Conservation (phyloP, 2,329 filamentous ascomycete species). For the Cytospora chrysosperma region DNA sequence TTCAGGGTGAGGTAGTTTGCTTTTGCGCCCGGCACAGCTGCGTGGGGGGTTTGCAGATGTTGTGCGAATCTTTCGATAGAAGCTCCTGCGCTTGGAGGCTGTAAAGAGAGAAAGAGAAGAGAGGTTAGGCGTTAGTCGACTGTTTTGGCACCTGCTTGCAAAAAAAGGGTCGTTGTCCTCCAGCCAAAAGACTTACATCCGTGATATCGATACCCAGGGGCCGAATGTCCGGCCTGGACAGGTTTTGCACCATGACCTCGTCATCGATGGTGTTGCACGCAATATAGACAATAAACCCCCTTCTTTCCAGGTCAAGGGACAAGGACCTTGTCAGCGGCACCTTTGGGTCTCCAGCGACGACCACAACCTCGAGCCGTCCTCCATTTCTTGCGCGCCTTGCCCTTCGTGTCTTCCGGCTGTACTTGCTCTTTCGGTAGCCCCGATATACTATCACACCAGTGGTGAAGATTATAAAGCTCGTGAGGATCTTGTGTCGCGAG, state of each 20-base stretch:
- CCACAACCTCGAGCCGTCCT: conserved; percentile 79
- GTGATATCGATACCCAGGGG: conserved; percentile 81
- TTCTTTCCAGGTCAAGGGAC: conserved; percentile 80
- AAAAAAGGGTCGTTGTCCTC: background rate
- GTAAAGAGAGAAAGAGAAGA: background rate
- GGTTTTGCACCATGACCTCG: conserved; percentile 71
- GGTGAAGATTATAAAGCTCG: conserved; percentile 68
- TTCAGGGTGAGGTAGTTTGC: conserved; percentile 74
- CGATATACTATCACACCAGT: conserved; percentile 63
- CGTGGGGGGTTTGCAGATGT: conserved; percentile 71
- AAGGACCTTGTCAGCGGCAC: conserved; percentile 82
- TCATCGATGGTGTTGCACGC: conserved; percentile 85
- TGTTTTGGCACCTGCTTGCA: conserved; percentile 14
- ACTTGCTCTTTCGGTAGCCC: conserved; percentile 50
- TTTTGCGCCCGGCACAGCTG: conserved; percentile 72
- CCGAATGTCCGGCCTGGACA: conserved; percentile 78
- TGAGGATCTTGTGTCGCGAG: conserved; percentile 68
- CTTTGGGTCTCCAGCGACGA: conserved; percentile 84
- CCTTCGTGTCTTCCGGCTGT: conserved; percentile 66
- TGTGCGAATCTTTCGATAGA: conserved; percentile 71
- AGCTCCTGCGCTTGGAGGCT: conserved; percentile 67
- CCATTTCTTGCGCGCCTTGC: conserved; percentile 80
- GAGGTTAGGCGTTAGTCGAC: background rate
- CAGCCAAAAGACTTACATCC: conserved; percentile 56
- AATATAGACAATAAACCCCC: conserved; percentile 91